These are phyloP conservation scores for Alopecurus myosuroides DNA, from an alignment of 176 grass and related monocot genomes.

Conservation along the genomic window DNA sequence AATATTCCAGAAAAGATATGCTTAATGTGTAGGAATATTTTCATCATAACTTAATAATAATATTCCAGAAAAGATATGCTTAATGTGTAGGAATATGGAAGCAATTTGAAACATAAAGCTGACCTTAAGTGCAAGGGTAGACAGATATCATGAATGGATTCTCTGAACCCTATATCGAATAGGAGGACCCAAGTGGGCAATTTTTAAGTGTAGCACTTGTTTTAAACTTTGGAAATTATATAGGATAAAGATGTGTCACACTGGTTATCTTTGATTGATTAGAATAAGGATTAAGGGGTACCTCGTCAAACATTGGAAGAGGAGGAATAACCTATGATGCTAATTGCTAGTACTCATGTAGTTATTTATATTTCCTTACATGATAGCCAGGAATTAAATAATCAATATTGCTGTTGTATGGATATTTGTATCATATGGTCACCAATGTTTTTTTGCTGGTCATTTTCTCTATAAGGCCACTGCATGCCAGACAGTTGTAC, in stretches of 20 bases:
- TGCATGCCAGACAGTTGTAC: not conserved
- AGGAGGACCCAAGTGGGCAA: not conserved
- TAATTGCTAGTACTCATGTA: not conserved
- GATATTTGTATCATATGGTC: constrained; percentile 4
- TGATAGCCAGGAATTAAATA: not conserved
- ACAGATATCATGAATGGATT: not conserved
- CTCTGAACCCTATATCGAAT: not conserved
- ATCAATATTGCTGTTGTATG: not conserved
- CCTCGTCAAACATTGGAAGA: not conserved
- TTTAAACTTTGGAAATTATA: not conserved
- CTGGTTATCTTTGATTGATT: not conserved
- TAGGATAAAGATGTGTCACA: not conserved
- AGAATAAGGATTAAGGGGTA: not conserved
- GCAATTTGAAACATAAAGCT: not conserved
- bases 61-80: not conserved
- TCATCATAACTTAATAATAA: not conserved
- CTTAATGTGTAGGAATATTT: not conserved
- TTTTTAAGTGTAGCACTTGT: not conserved
- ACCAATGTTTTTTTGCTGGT: not conserved
- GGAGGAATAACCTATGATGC: not conserved
- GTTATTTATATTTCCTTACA: not conserved
- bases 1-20: not conserved
- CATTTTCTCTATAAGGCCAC: constrained; percentile 15
- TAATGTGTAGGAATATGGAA: not conserved
- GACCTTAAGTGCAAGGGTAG: not conserved